A percentile compares a stretch with the other conserved stretches of the same genome.
phyloP scores from a whole-genome alignment of 257 asterid genomes.

The Solanum bukasovii region DNA sequence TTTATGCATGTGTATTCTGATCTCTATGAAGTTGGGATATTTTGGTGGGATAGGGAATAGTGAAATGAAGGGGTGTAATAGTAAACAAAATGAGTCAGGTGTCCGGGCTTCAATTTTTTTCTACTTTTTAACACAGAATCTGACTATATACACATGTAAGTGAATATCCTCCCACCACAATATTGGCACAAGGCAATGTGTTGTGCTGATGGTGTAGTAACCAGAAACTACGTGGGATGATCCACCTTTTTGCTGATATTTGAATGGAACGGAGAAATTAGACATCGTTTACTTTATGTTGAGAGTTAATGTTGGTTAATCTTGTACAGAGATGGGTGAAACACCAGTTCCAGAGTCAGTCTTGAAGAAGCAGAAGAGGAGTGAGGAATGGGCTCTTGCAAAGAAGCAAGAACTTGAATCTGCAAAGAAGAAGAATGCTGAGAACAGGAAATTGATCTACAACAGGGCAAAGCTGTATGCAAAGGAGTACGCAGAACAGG shows the following conservation, averaged over 20 bases:
- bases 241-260: neutral
- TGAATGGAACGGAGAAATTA: neutral
- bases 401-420: slow-evolving; percentile 25
- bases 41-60: neutral
- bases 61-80: neutral
- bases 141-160: neutral
- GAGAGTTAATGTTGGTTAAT: neutral
- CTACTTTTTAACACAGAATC: neutral
- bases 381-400: slow-evolving; percentile 42
- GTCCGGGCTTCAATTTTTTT: neutral
- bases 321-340: slow-evolving; percentile 27
- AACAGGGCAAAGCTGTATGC: slow-evolving; percentile 32
- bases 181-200: neutral
- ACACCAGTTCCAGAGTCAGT: slow-evolving; percentile 41
- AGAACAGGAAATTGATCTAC: slow-evolving; percentile 34
- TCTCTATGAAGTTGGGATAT: neutral
- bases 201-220: neutral
- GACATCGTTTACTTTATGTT: neutral
- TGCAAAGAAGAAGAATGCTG: slow-evolving; percentile 31
- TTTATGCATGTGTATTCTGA: neutral
- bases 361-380: slow-evolving; percentile 52
- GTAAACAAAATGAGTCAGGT: neutral
- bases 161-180: neutral
- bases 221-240: neutral
- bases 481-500: slow-evolving; percentile 36